Base-by-base conservation (phyloP, 2,329 filamentous ascomycete genomes). In the Penicillium expansum region DNA sequence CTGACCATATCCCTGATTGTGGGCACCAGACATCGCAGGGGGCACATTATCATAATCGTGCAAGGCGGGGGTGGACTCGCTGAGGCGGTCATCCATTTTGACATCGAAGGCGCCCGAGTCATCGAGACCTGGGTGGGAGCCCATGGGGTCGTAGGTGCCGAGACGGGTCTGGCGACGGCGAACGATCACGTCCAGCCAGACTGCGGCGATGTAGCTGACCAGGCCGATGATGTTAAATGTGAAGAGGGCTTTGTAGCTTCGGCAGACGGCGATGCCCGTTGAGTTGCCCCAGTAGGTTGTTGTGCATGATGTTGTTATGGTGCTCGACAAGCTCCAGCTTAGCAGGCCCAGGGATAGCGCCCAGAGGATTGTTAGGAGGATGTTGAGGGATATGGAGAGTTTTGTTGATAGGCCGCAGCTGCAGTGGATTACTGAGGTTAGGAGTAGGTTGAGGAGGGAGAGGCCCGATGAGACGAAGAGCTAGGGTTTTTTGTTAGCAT, bases 231-330 rank as follows among this genome's bases (percentile, higher is more conserved):
- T 64, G 5, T 78, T 76, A 67, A 86, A 86, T 32, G 79, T 73
- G 70, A 84, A 86, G n/a, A 86, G 71, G 11, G 81, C 78, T 70
- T 86, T 86, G 77, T 85, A 86, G 55, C 78, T 73, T 52, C 80
- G 71, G 66, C 83, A 86, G 45, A 86, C 77, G 69, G 78, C 77
- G 53, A 85, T 78, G 3, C 83, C 84, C 3, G 77, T 76, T 1
- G 78, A 75, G 33, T 78, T 79, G n/a, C 77, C 77, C 83, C 83
- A 86, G 67, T 79, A 78, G 20, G 71, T 65, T 3, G 70, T 64
- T 43, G 74, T 77, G 72, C 83, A 86, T 57, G 76, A 73, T 56
- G 82, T 79, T 8, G 73, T 67, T 52, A 86, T 71, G 0, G 83
- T 85, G 48, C 76, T 73, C 39, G 77, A 77, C 65, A 81, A 78